Base-by-base conservation (phyloP, 257 asterid species). In the Solanum phureja region DNA sequence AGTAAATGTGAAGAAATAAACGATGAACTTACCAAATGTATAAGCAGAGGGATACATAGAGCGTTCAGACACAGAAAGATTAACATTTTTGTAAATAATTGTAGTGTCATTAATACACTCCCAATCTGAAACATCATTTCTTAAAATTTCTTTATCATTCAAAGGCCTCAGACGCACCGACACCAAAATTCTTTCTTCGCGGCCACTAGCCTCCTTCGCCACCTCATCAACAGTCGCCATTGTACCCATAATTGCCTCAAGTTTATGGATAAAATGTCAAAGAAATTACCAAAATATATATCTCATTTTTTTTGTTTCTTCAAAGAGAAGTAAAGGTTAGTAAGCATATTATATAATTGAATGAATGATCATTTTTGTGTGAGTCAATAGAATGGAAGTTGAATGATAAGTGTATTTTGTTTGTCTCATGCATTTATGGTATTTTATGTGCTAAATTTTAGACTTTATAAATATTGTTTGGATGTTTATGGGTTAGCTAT, bases 141-240 rank as follows among this genome's bases (percentile, higher is more conserved):
- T 94, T 87, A 84, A 71, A 83, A 93, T 91, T 86, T 97, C 99
- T 90, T 93, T 95, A 71, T 89, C 89, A 92, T 94, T 95, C 96
- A 95, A 90, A 14, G 99, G 99, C 93, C 99, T 92, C 33, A 97
- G 66, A 90, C 99, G 88, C 91, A 97, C 99, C 90, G 99, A 97
- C 92, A 97, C 99, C 33, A 91, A 91, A 89, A 97, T 96, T 91
- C 94, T 94, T 93, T 97, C 99, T 84, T 90, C 98, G 38, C 75
- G 69, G 19, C 91, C 92, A n/a, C 92, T 90, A 37, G 81, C 52
- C 69, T 69, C 73, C 75, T 42, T 73, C 8, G 24, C 71, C 13
- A 75, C 89, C 62, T 52, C 88, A 37, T 81, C 88, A 87, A 1
- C 88, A 64, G 90, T 83, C 90, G 89, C 92, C 92, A 90, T 91